These are phyloP conservation scores for Phytophthora sp. DNA, from an alignment of 352 stramenopile genomes.

Conservation along the genomic window DNA sequence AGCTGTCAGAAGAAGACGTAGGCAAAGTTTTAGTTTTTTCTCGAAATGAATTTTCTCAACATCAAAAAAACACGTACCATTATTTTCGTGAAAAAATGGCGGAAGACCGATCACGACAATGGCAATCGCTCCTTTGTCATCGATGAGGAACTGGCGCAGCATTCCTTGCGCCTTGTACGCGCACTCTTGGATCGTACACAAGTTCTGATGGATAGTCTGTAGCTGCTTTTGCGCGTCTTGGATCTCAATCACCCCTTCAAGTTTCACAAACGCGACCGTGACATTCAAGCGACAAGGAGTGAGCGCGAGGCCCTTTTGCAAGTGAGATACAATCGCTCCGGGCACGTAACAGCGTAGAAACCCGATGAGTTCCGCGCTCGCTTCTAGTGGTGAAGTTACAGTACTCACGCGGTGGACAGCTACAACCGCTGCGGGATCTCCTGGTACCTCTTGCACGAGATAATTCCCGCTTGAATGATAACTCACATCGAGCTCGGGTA, in stretches of 20 bases:
- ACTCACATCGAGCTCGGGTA: slow-evolving; percentile 30
- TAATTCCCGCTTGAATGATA: slow-evolving; percentile 56
- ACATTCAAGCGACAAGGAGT: slow-evolving; percentile 73
- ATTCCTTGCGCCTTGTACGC: slow-evolving; percentile 83
- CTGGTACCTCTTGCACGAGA: slow-evolving; percentile 38
- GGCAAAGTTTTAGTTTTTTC: not conserved
- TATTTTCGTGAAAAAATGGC: slow-evolving; percentile 89
- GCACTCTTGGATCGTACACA: slow-evolving; percentile 77
- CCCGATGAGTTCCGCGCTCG: slow-evolving; percentile 52
- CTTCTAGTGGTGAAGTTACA: slow-evolving; percentile 10
- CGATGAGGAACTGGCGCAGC: slow-evolving; percentile 86
- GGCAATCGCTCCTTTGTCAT: slow-evolving; percentile 85
- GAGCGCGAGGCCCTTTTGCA: slow-evolving; percentile 69
- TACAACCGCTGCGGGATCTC: not conserved
- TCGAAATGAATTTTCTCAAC: too few species aligned
- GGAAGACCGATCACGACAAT: slow-evolving; percentile 81
- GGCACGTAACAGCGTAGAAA: slow-evolving; percentile 73
- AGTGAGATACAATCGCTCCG: slow-evolving; percentile 68
- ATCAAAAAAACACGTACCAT: slow-evolving; percentile 42
- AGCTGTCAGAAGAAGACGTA: slow-evolving; percentile 7
- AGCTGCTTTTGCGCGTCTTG: slow-evolving; percentile 46
- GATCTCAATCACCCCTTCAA: slow-evolving; percentile 64
- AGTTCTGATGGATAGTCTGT: slow-evolving; percentile 58
- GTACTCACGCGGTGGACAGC: not conserved
- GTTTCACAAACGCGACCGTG: slow-evolving; percentile 76